Evolutionary conservation across 306 rosid species (phyloP), one percentile per base, ranked within the genome.

Genomic region (Rosa multiflora): DNA sequence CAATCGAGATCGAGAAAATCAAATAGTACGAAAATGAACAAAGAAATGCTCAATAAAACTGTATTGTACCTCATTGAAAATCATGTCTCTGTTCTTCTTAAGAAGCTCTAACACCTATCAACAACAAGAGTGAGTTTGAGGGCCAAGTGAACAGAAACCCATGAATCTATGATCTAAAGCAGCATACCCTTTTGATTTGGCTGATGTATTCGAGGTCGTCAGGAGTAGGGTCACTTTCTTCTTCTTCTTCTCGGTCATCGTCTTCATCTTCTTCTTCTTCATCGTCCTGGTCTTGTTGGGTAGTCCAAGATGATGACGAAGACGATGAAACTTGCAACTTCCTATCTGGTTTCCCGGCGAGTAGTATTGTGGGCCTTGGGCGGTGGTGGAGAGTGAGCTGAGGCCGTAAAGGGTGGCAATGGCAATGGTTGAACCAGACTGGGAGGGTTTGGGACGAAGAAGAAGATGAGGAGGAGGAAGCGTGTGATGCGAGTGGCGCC

Each of bases 71-170:
- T 95, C 99, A 2, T 89, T 88, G 49, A 95, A 95, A 67, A 92
- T 47, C 99, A 95, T 92, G 85, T 95, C 98, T 86, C 99, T 83
- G 82, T 92, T 95, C 77, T 85, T 92, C 78, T 59, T 81, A 44
- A 95, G 98, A 82, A 91, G 99, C 86, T 88, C 91, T 88, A 95
- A 81, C 74, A 90, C 95, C 99, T 94, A 82, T 13, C 48, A 14
- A 46, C 40, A 46, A 18, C 48, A 29, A 76, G 37, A 62, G 44
- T 63, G 78, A 32, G 5, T 29, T 59, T 73, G 69, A 18, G 46
- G 21, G 10, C 79, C 67, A 44, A 32, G 40, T 53, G 17, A 37
- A n/a, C 2, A 35, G 47, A 32, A 55, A 44, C 3, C 42, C 14
- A 21, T 53, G 13, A 46, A 37, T 21, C 7, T 63, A 71, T n/a